A percentile compares a stretch with the other conserved stretches of the same genome.
These are phyloP conservation scores for Trypanosomatidae sp. DNA, from an alignment of 208 protist species.

Conservation along the genomic window DNA sequence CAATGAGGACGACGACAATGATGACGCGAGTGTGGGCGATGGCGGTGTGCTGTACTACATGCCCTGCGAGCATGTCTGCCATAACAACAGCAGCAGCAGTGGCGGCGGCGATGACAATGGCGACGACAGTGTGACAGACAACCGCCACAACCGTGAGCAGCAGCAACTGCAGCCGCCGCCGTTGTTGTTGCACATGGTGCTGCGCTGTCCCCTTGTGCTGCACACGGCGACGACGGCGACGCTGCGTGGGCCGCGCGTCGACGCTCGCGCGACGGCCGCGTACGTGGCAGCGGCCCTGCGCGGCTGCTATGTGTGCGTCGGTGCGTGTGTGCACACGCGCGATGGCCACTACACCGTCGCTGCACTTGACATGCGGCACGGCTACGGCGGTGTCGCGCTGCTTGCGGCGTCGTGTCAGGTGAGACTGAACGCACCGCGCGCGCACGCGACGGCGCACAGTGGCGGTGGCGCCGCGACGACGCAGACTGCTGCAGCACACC, in stretches of 20 bases:
- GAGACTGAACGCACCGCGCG: conserved; percentile 46
- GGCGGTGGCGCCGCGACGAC: not conserved
- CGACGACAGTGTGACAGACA: too few relatives aligned
- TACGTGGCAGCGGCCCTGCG: conserved; percentile 26
- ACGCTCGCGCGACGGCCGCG: conserved; percentile 8
- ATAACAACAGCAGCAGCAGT: too few relatives aligned
- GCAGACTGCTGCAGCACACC: too few relatives aligned
- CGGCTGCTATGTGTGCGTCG: conserved; percentile 36
- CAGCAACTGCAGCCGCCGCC: too few relatives aligned
- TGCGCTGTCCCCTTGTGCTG: conserved; percentile 7
- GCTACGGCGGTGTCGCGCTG: conserved; percentile 37
- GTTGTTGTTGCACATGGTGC: too few relatives aligned
- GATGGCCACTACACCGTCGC: conserved; percentile 32
- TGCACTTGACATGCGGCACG: conserved; percentile 14
- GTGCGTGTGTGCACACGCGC: conserved; percentile 15
- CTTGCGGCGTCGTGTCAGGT: conserved; percentile 26
- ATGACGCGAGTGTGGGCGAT: not conserved
- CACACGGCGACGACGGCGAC: conserved; percentile 11
- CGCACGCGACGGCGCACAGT: not conserved
- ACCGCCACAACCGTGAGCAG: too few relatives aligned
- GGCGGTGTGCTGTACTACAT: not conserved
- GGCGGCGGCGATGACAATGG: too few relatives aligned
- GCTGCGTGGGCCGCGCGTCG: conserved; percentile 5
- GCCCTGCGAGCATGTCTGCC: not conserved
- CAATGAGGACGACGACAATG: not conserved